Base-by-base conservation (phyloP, 441 rosid species). In the Hura crepitans region DNA sequence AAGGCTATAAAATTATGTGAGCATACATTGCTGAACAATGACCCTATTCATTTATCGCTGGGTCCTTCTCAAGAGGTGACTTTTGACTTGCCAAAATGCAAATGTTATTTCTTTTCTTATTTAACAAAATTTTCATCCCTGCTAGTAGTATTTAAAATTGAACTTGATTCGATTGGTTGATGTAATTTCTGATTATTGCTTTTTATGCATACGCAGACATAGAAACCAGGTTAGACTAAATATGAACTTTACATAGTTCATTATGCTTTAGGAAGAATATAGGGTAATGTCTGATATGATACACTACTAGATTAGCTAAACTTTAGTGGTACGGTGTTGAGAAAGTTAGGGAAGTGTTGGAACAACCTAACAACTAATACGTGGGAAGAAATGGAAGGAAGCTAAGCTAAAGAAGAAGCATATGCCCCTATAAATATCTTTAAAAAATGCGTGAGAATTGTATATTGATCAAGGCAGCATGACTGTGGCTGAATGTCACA, bases 1-100 rank as follows among this genome's bases (percentile, higher is more conserved):
- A 80, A 68, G 75, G 94, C 94, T 79, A 84, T 94, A 76, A 89
- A 83, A 82, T 83, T 82, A 77, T 87, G 90, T 72, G 97, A 94
- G 77, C 85, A 79, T 67, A 77, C 83, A 35, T 70, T 94, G 70
- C 82, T 90, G 73, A 76, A 73, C 55, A 78, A 84, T 59, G 77
- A 84, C 76, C 89, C 89, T 33, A 50, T 56, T 49, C 87, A 82
- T 70, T 22, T 85, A 66, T 72, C 89, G 5, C 78, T 94, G 28
- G 97, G 99, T 64, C 90, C 84, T 74, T 87, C 83, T 18, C 78
- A 74, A 13, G 97, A 90, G 99, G 99, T 87, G 62, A 65, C 8
- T 67, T 72, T 71, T 60, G 22, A 49, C n/a, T 3, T 46, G 25
- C 39, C 18, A 13, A 6, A 47, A 43, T 66, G 64, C 37, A 49